Base-by-base conservation (phyloP, 768 basidiomycete genomes). In the Trichaptum fuscoviolaceum region DNA sequence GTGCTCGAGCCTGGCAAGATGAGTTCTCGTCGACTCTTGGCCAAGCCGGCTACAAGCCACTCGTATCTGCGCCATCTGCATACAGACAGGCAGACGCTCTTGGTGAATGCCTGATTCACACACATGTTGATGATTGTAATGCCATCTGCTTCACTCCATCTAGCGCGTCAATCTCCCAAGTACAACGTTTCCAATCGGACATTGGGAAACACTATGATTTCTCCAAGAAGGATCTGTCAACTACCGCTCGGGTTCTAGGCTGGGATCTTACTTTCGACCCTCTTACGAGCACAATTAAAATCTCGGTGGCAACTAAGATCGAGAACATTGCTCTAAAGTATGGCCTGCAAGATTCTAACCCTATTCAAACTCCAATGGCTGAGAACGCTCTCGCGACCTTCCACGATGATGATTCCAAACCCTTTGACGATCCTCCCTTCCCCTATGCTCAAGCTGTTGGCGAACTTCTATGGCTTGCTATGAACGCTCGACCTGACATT, bases 401-500 rank as follows among this genome's bases (percentile, higher is more conserved):
- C 9, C 15, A 17, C 2, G 66, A 70, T 35, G 66, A 25, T 17
- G 59, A 66, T 30, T 57, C 68, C 25, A 27, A 58, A 7, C 35
- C 67, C 15, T 24, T 17, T 25, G 24, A 27, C 17, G 66, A 71
- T 58, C 59, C 67, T 7, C 64, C 67, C 5, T 30, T 66, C 5
- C 69, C 52, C 3, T 79, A 79, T 58, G 66, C 67, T 2, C 64
- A 75, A 57, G 64, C 69, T n/a, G 68, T 80, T 10, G 75, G 77
- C 0, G 73, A 70, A 0, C 67, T 79, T 24, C 72, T 77, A 63
- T 79, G 77, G 64, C 58, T 71, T 18, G 65, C 71, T 3, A 65
- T 73, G 10, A 69, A 68, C 12, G 76, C 73, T 1, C 65, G 71
- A 27, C 76, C 79, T 7, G 73, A 78, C 62, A 76, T 77, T 35